Evolutionary conservation across 2,329 filamentous ascomycete genomes (phyloP).

Genomic region (Alternaria hordeiaustralica): DNA sequence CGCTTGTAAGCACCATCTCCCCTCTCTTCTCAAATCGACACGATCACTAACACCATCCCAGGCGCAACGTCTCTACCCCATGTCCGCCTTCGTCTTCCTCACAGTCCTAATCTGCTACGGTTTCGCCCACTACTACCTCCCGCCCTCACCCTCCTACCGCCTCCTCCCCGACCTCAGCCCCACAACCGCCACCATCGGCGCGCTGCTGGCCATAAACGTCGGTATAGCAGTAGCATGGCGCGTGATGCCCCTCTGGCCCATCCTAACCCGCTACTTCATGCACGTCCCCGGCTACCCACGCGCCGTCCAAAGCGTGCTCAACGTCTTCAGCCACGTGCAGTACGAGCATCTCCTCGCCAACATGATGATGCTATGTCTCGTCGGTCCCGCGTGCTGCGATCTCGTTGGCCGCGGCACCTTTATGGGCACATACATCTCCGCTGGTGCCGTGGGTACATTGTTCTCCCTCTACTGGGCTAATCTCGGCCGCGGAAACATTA

Average conservation of each 20-base stretch:
- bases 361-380: conserved; percentile 68
- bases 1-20: conserved; percentile 33
- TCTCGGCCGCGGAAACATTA: conserved; percentile 35
- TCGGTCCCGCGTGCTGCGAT: conserved; percentile 60
- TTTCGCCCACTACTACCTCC: conserved; percentile 43
- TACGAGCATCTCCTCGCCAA: conserved; percentile 66
- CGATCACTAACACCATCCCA: conserved; percentile 13
- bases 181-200: conserved; percentile 58
- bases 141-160: conserved; percentile 39
- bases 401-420: conserved; percentile 46
- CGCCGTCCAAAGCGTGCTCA: conserved; percentile 66
- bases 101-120: conserved; percentile 31
- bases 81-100: conserved; percentile 43
- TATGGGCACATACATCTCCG: conserved; percentile 43
- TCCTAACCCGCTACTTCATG: conserved; percentile 68
- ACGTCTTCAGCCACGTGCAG: conserved; percentile 72
- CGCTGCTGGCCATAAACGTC: conserved; percentile 67
- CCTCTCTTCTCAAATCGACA: neutral
- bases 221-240: conserved; percentile 66
- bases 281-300: conserved; percentile 62
- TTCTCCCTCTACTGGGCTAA: conserved; percentile 43
- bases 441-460: conserved; percentile 43
- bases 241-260: conserved; percentile 67
- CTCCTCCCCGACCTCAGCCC: conserved; percentile 43
- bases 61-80: conserved; percentile 46